These are phyloP conservation scores for Helminthosporium solani DNA, from an alignment of 2,329 filamentous ascomycete species.

Conservation along the genomic window DNA sequence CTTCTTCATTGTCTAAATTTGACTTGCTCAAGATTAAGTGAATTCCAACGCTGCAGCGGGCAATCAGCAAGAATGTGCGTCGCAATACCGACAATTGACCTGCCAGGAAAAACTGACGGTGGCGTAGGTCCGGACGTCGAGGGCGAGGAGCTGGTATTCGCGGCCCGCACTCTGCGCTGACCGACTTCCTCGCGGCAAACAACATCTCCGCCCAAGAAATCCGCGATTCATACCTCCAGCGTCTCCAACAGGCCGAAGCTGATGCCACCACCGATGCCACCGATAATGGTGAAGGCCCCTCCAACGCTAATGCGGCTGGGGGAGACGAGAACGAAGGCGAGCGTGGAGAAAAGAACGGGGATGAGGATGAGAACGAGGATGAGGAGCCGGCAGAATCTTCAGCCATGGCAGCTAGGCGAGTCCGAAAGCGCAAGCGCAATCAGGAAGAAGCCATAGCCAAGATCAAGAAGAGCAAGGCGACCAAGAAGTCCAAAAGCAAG, in stretches of 20 bases:
- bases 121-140: conserved; percentile 35
- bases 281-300: conserved; percentile 40
- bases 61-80: conserved; percentile 17
- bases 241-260: conserved; percentile 51
- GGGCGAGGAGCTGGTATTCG: conserved; percentile 50
- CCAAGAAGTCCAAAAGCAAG: conserved; percentile 48
- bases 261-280: conserved; percentile 30
- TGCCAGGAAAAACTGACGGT: conserved; percentile 15
- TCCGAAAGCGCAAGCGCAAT: conserved; percentile 59
- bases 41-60: background rate
- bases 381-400: conserved; percentile 36
- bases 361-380: conserved; percentile 25
- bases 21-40: background rate
- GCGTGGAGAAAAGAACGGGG: too few species aligned
- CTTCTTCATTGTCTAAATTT: background rate
- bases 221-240: conserved; percentile 58
- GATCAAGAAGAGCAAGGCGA: conserved; percentile 52
- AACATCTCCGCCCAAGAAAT: conserved; percentile 71
- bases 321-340: conserved; percentile 2
- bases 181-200: conserved; percentile 68
- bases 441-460: conserved; percentile 51
- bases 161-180: conserved; percentile 65
- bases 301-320: conserved; percentile 35
- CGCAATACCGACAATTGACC: background rate
- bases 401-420: conserved; percentile 46